Conservation (phyloP, 2,329 filamentous ascomycete genomes). For the Xylaria sp. region DNA sequence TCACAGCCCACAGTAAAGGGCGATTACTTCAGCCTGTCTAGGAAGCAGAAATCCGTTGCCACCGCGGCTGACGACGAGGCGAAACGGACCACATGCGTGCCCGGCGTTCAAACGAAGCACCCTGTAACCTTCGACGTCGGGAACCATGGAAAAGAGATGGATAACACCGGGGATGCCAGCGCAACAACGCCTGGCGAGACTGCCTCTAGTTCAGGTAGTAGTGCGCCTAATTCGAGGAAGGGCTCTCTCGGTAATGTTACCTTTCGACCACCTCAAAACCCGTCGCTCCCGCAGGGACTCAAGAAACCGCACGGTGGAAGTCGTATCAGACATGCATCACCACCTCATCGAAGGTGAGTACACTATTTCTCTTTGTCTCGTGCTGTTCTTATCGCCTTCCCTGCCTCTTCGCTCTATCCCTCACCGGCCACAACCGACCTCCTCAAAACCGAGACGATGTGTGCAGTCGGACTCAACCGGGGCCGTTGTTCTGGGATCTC, state of each 20-base stretch:
- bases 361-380: constrained; percentile 17
- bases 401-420: constrained; percentile 8
- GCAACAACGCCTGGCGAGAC: constrained; percentile 51
- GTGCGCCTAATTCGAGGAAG: constrained; percentile 53
- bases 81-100: constrained; percentile 30
- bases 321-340: constrained; percentile 59
- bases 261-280: constrained; percentile 57
- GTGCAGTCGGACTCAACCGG: constrained; percentile 2
- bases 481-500: neutral
- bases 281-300: constrained; percentile 59
- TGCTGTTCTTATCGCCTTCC: neutral
- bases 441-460: constrained; percentile 13
- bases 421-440: neutral
- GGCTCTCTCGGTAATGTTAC: constrained; percentile 60
- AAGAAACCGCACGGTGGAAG: constrained; percentile 57
- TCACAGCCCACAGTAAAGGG: constrained; percentile 42
- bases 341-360: constrained; percentile 61
- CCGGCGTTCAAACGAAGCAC: constrained; percentile 29
- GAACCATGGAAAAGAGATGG: constrained; percentile 41
- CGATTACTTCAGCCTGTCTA: constrained; percentile 45
- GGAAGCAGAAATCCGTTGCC: constrained; percentile 25
- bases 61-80: constrained; percentile 26
- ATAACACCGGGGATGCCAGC: constrained; percentile 47
- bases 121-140: constrained; percentile 31
- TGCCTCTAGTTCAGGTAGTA: constrained; percentile 50